Evolutionary conservation across 2,329 filamentous ascomycete species (phyloP).

Genomic region (Scorias spongiosa): DNA sequence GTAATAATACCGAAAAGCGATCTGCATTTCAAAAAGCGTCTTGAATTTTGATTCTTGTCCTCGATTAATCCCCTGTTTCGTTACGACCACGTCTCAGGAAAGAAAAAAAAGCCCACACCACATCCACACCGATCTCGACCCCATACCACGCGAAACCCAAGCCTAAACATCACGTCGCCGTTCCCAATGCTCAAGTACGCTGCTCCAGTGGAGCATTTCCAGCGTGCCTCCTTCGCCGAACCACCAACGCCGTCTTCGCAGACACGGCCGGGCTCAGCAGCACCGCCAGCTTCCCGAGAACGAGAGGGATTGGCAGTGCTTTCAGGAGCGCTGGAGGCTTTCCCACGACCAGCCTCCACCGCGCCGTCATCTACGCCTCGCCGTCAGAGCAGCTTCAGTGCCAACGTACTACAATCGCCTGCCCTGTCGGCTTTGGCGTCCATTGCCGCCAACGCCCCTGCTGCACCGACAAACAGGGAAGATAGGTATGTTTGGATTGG

Average conservation of each 20-base stretch:
- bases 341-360: neutral
- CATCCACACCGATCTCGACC: too few species aligned
- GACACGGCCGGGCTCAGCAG: neutral
- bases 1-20: neutral
- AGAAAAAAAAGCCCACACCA: too few species aligned
- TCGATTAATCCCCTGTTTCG: too few species aligned
- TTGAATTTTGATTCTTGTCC: neutral
- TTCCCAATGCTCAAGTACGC: slow-evolving; percentile 36
- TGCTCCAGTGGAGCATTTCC: slow-evolving; percentile 10
- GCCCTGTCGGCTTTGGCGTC: slow-evolving; percentile 31
- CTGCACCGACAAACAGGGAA: slow-evolving; percentile 3
- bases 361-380: neutral
- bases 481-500: neutral
- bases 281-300: neutral
- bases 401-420: neutral
- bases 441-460: slow-evolving; percentile 23
- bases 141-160: too few species aligned
- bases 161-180: slow-evolving; percentile 19
- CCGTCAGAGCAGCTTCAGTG: neutral
- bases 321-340: neutral
- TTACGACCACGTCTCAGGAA: too few species aligned
- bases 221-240: slow-evolving; percentile 9
- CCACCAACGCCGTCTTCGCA: slow-evolving; percentile 1
- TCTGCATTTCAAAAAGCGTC: neutral
- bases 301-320: neutral